A percentile compares a stretch with the other conserved stretches of the same genome.
These are phyloP conservation scores for Monilinia vaccinii-corymbosi DNA, from an alignment of 2,329 filamentous ascomycete genomes.

Conservation along the genomic window DNA sequence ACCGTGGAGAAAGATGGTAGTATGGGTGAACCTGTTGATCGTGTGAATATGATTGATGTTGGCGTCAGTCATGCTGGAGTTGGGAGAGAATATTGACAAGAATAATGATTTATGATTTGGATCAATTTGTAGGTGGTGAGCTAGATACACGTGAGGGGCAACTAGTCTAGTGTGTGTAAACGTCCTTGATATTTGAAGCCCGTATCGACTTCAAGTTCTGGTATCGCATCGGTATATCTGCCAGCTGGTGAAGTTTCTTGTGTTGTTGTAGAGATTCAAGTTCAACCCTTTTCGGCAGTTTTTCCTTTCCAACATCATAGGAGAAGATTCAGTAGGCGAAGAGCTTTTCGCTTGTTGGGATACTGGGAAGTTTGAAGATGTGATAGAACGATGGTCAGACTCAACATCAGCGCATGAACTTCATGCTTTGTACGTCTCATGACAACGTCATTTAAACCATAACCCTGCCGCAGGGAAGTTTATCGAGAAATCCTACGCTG, in stretches of 20 bases:
- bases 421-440: neutral
- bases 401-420: neutral
- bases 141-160: too few relatives aligned
- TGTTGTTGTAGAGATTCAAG: fast-evolving
- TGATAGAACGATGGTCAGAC: neutral
- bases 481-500: neutral
- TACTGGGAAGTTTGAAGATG: neutral
- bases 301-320: neutral
- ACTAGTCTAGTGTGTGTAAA: neutral
- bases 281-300: neutral
- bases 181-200: too few relatives aligned
- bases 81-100: neutral
- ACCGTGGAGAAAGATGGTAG: slow-evolving; percentile 39
- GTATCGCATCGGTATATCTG: neutral
- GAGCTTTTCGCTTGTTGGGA: neutral
- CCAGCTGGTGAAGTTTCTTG: neutral
- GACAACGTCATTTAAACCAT: neutral
- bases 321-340: neutral
- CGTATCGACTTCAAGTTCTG: neutral
- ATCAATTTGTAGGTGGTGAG: neutral
- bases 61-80: neutral
- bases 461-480: neutral
- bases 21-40: slow-evolving; percentile 26
- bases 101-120: neutral
- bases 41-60: neutral